These are phyloP conservation scores for Vitis hybrid DNA, from an alignment of 177 flowering plant species.

Conservation along the genomic window DNA sequence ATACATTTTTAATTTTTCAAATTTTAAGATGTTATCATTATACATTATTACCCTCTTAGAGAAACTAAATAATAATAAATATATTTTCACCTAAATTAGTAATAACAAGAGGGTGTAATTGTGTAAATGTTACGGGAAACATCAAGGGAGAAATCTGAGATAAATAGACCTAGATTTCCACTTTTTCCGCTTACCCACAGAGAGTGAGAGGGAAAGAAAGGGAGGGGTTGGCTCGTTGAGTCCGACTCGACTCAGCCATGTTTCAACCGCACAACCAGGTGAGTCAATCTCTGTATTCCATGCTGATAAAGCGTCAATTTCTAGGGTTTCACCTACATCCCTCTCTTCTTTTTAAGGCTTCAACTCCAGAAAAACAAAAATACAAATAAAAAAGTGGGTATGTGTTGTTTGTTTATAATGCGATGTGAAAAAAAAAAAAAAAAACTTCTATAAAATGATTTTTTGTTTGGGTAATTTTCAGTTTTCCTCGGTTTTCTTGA, in stretches of 20 bases:
- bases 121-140: too few species aligned
- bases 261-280: conserved; percentile 22
- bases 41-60: too few species aligned
- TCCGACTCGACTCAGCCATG: conserved; percentile 7
- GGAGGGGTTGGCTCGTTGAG: neutral
- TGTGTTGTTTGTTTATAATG: neutral
- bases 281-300: neutral
- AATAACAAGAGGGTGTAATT: too few species aligned
- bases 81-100: too few species aligned
- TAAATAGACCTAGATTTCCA: neutral
- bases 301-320: neutral
- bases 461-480: neutral
- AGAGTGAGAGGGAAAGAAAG: neutral
- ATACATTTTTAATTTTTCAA: too few species aligned
- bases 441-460: too few species aligned
- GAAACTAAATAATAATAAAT: too few species aligned
- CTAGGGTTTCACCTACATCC: conserved; percentile 11
- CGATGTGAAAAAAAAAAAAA: too few species aligned
- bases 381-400: neutral
- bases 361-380: neutral
- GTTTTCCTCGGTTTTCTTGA: neutral
- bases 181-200: neutral
- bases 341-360: neutral
- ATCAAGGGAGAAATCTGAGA: too few species aligned
- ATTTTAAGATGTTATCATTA: too few species aligned